Base-by-base conservation (phyloP, 352 stramenopile species). In the Phytophthora niederhauseri region DNA sequence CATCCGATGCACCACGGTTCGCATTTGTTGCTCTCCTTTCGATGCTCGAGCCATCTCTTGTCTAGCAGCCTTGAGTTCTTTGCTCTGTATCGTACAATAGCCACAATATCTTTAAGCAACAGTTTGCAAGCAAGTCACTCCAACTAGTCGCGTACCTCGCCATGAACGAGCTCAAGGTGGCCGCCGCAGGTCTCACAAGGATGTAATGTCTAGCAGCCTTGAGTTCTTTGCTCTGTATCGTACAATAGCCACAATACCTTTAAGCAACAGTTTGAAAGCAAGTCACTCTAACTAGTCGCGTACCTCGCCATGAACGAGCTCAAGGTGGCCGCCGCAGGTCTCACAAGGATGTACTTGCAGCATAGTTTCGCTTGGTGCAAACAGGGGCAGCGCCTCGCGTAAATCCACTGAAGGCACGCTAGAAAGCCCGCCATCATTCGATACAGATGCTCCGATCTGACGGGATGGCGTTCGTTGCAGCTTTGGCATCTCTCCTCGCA, bases 241-340 rank as follows among this genome's bases (percentile, higher is more conserved):
- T n/a, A n/a, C n/a, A n/a, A n/a, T n/a, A n/a, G n/a, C n/a, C n/a
- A n/a, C n/a, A n/a, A n/a, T n/a, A n/a, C n/a, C n/a, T n/a, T n/a
- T n/a, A 41, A 19, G 14, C 15, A 51, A 24, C n/a, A 17, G 0
- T 24, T 30, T 15, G 8, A 28, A 17, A 8, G 52, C 31, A 19
- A 46, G 6, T 36, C 11, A 57, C 24, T 58, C 34, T 20, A 22
- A 20, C 20, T 51, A 50, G 53, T n/a, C 7, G 63, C 70, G 17
- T 64, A 90, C 82, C 70, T 95, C 87, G 43, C 86, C 84, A 58
- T 94, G 87, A 51, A 94, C 79, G 17, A 95, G 81, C 56, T 95
- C 87, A 41, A 95, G 61, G 30, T 90, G 77, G 2, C 87, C 85
- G 19, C 85, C 87, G 31, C 87, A 95, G 0, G 57, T 76, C 48